Conservation (phyloP, 129 eudicot species). For the Flaveria trinervia region DNA sequence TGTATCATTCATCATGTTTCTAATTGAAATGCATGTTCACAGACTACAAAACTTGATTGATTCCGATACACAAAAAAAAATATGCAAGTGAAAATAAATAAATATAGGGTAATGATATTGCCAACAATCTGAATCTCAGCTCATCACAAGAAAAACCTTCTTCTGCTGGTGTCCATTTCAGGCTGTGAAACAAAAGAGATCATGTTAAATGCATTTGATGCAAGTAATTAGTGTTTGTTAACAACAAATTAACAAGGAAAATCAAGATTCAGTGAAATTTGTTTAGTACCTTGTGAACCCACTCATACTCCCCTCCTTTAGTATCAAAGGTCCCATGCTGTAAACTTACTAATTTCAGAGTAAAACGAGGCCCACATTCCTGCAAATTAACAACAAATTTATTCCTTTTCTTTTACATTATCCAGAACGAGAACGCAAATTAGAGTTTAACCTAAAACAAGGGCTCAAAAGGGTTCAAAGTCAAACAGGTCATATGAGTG, state of each 20-base stretch:
- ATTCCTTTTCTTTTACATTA: background rate
- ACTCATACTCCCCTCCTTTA: conserved; percentile 88
- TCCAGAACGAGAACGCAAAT: background rate
- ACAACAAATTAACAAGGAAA: background rate
- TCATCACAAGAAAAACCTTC: conserved; percentile 84
- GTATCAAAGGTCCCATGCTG: conserved; percentile 98
- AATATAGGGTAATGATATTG: background rate
- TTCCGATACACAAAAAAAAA: background rate
- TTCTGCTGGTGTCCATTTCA: conserved; percentile 97
- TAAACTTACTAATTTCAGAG: conserved; percentile 64
- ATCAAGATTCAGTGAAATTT: background rate
- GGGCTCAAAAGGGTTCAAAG: too few relatives aligned
- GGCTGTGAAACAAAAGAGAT: conserved; percentile 46
- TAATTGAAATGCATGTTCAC: background rate
- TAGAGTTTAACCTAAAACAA: background rate
- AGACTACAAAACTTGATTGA: conserved; percentile 8
- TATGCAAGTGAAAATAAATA: background rate
- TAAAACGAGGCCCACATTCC: conserved; percentile 98
- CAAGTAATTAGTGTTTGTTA: background rate
- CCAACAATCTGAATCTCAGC: conserved; percentile 10
- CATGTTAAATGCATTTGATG: background rate
- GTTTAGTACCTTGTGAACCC: conserved; percentile 87
- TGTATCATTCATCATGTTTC: background rate
- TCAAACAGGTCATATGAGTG: background rate
- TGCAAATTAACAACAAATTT: conserved; percentile 32